phyloP scores from a whole-genome alignment of 495 filamentous ascomycete genomes.

The Penicillium waksmanii region DNA sequence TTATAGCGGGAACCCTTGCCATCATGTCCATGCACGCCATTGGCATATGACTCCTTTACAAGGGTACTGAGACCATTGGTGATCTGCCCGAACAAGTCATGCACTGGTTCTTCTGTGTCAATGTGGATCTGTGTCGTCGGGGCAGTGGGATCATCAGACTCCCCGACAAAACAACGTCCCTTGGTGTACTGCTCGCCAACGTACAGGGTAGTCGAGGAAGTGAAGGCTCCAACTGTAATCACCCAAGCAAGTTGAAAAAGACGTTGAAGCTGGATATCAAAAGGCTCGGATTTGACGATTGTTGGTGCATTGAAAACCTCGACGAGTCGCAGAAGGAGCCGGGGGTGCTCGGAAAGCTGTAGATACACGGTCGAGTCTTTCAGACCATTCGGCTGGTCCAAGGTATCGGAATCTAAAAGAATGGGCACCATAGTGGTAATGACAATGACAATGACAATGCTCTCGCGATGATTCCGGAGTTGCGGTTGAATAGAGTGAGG shows the following conservation, averaged over 20 bases:
- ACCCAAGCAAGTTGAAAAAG: constrained; percentile 24
- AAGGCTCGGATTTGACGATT: constrained; percentile 4
- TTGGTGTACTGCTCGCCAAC: constrained; percentile 18
- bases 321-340: constrained; percentile 14
- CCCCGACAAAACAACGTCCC: constrained; percentile 20
- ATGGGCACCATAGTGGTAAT: constrained; percentile 16
- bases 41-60: neutral
- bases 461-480: neutral
- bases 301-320: constrained; percentile 13
- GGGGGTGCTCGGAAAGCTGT: constrained; percentile 7
- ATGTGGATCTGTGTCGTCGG: constrained; percentile 16
- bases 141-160: neutral
- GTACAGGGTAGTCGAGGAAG: constrained; percentile 17
- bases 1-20: neutral
- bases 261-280: constrained; percentile 24
- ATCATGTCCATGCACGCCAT: neutral
- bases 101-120: constrained; percentile 16
- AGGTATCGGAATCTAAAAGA: constrained; percentile 7
- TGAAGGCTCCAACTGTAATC: constrained; percentile 15
- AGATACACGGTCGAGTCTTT: constrained; percentile 1
- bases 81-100: constrained; percentile 12
- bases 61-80: neutral
- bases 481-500: too few relatives aligned
- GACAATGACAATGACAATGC: constrained; percentile 14
- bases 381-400: neutral